phyloP scores from a whole-genome alignment of 2,329 filamentous ascomycete genomes.

The Aspergillus costaricaensis region DNA sequence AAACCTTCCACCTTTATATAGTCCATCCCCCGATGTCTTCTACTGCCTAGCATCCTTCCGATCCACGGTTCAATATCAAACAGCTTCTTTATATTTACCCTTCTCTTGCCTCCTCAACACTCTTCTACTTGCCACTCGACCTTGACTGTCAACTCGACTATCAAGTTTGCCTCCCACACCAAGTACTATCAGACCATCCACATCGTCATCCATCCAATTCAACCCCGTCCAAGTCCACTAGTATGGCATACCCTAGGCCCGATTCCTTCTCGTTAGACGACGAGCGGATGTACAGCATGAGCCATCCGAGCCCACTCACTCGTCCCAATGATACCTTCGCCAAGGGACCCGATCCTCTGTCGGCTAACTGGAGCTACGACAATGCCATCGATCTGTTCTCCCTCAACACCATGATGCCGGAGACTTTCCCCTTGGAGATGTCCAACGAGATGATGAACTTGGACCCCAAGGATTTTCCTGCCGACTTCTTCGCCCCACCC shows the following conservation, averaged over 20 bases:
- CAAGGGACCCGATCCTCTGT: conserved; percentile 33
- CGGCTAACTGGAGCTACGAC: conserved; percentile 41
- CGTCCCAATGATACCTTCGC: conserved; percentile 16
- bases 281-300: conserved; percentile 19
- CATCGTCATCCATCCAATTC: neutral
- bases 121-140: neutral
- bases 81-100: conserved; percentile 3
- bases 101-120: neutral
- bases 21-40: conserved; percentile 3
- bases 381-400: conserved; percentile 38
- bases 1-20: conserved; percentile 17
- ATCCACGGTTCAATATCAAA: conserved; percentile 18
- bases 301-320: conserved; percentile 14
- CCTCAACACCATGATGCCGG: conserved; percentile 34
- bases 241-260: conserved; percentile 16
- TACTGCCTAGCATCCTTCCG: conserved; percentile 13
- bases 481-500: conserved; percentile 33
- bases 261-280: conserved; percentile 18
- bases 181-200: neutral
- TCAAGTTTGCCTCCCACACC: neutral
- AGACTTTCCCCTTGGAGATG: conserved; percentile 34
- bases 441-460: conserved; percentile 30
- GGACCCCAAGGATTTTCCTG: conserved; percentile 34
- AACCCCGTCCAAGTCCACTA: neutral
- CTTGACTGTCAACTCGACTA: neutral